Evolutionary conservation across 768 basidiomycete genomes (phyloP).

Genomic region (Pleurotus tuoliensis): DNA sequence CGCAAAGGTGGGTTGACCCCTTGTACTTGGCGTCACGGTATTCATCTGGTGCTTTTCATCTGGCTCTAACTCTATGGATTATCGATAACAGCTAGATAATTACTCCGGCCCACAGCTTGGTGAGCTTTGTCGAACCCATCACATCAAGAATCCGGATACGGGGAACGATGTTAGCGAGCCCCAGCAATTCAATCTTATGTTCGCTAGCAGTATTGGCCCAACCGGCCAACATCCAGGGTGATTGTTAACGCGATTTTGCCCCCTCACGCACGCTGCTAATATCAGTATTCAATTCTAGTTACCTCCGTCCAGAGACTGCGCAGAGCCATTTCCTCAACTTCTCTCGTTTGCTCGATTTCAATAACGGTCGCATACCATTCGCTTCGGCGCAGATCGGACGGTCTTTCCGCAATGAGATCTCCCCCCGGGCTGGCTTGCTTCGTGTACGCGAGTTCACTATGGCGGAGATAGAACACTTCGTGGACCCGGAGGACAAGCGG

Average conservation of each 20-base stretch:
- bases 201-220: slow-evolving; percentile 94
- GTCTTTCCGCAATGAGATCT: slow-evolving; percentile 97
- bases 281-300: slow-evolving; percentile 42
- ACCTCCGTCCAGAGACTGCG: slow-evolving; percentile 95
- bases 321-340: slow-evolving; percentile 99
- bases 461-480: slow-evolving; percentile 99
- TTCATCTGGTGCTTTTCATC: neutral
- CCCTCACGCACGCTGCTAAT: neutral
- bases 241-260: slow-evolving; percentile 17
- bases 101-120: slow-evolving; percentile 88
- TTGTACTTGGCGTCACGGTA: neutral
- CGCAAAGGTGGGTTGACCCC: slow-evolving; percentile 66
- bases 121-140: slow-evolving; percentile 73
- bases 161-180: slow-evolving; percentile 92
- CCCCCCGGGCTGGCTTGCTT: slow-evolving; percentile 91
- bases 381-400: slow-evolving; percentile 97
- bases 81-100: slow-evolving; percentile 73
- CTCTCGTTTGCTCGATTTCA: slow-evolving; percentile 93
- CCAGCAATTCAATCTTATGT: slow-evolving; percentile 98
- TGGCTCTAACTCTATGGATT: slow-evolving; percentile 1
- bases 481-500: slow-evolving; percentile 89
- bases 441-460: slow-evolving; percentile 99
- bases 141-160: slow-evolving; percentile 87
- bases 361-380: slow-evolving; percentile 94
- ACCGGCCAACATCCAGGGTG: slow-evolving; percentile 96